Evolutionary conservation across 73 alveolate genomes (phyloP), one percentile per base, ranked within the genome.

Genomic region (Paramecium pentaurelia): DNA sequence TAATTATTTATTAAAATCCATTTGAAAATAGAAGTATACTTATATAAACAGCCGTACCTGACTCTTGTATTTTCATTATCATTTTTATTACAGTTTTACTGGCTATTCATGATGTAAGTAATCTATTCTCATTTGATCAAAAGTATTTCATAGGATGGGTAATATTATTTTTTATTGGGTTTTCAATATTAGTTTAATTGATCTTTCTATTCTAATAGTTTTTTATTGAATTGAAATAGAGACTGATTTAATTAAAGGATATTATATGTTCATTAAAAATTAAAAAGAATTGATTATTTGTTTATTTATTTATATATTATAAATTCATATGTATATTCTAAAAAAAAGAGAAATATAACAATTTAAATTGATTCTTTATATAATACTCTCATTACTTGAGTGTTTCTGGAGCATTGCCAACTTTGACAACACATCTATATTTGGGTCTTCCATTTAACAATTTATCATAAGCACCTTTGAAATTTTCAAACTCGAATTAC

Each of bases 351-450:
- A 22, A 22, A 22, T 22, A 22, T 22, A 22, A 22, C 25, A 22
- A 22, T 22, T 22, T 22, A 22, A 22, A 22, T 54, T 54, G 70
- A 8, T 54, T 54, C 70, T 54, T 54, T 54, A 54, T 54, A 54
- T 54, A 64, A 64, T 64, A 64, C 42, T 32, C 84, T 64, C 84
- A 64, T 64, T 64, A 28, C 7, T 64, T 64, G 84, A 64, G 84
- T 64, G 84, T 64, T 34, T 64, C 84, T 64, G 84, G 51, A 64
- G 77, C 44, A 27, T 80, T 47, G n/a, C 91, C 91, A 47, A 80
- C 75, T 36, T 80, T 80, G 27, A 80, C 91, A 80, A 80, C 91
- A 47, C 71, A 42, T 80, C 91, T 80, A 45, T 80, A 80, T 27
- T 44, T 42, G 8, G 91, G 91, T 47, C 32, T 44, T 45, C 91